A percentile compares a stretch with the other conserved stretches of the same genome.
Evolutionary conservation across 805 yeast genomes (phyloP).

Genomic region (Ogataea methylovora): DNA sequence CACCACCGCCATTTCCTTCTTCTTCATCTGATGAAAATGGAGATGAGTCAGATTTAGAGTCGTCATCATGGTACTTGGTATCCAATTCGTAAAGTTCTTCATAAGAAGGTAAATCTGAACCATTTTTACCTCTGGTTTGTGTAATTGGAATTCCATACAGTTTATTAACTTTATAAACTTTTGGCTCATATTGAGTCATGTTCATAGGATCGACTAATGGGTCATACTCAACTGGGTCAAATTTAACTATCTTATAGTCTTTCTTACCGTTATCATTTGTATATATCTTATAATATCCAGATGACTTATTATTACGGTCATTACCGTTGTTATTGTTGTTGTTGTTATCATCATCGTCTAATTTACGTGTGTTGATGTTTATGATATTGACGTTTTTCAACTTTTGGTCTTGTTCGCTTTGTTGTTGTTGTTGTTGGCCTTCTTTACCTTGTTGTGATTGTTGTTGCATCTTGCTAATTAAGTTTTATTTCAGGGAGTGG

Average conservation of each 20-base stretch:
- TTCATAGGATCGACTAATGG: conserved; percentile 21
- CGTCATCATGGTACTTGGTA: too few species aligned
- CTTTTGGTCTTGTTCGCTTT: conserved; percentile 1
- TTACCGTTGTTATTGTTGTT: background rate
- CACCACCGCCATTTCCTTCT: too few species aligned
- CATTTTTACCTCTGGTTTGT: background rate
- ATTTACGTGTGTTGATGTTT: background rate
- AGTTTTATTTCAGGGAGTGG: too few species aligned
- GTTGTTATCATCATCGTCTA: background rate
- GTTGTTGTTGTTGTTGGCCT: conserved; percentile 1
- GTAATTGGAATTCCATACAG: conserved; percentile 1
- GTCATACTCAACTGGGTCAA: conserved; percentile 22
- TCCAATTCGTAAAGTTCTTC: too few species aligned
- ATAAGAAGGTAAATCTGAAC: background rate
- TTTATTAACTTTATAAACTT: conserved; percentile 21
- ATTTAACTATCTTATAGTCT: conserved; percentile 1
- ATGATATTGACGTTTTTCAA: background rate
- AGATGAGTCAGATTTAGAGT: too few species aligned
- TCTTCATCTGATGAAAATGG: too few species aligned
- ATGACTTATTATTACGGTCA: background rate
- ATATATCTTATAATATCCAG: background rate
- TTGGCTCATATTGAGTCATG: conserved; percentile 22
- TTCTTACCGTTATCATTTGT: background rate
- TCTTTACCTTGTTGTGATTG: too few species aligned
- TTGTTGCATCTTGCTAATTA: too few species aligned